Conservation (phyloP, 805 yeast species). For the Metschnikowia colocasiae region DNA sequence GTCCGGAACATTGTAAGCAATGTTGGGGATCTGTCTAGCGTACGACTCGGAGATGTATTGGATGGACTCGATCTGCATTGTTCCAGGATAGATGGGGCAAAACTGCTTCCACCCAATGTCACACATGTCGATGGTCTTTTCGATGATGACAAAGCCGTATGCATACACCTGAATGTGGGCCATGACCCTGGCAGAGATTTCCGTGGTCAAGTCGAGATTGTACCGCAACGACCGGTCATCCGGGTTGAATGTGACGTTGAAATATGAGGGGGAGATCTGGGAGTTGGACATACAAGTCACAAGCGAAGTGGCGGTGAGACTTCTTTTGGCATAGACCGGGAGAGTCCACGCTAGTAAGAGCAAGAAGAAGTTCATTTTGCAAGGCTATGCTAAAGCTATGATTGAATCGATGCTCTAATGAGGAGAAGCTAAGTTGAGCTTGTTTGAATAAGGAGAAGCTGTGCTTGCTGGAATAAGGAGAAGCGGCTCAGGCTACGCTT, state of each 20-base stretch:
- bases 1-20: slow-evolving; percentile 84
- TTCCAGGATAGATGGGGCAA: slow-evolving; percentile 84
- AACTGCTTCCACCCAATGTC: slow-evolving; percentile 73
- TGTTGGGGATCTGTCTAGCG: slow-evolving; percentile 66
- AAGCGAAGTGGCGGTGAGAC: slow-evolving; percentile 62
- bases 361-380: slow-evolving; percentile 9
- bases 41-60: slow-evolving; percentile 52
- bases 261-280: slow-evolving; percentile 65
- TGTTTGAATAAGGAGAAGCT: too few relatives aligned
- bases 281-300: slow-evolving; percentile 84
- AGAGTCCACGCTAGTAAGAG: slow-evolving; percentile 11
- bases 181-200: slow-evolving; percentile 57
- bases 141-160: slow-evolving; percentile 74
- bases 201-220: slow-evolving; percentile 65
- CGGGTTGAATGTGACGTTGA: slow-evolving; percentile 74
- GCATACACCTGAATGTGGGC: slow-evolving; percentile 79
- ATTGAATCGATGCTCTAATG: too few relatives aligned
- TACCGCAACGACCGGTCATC: slow-evolving; percentile 64
- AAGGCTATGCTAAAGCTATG: too few relatives aligned
- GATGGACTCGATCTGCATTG: slow-evolving; percentile 69
- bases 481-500: too few relatives aligned
- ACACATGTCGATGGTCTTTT: slow-evolving; percentile 61
- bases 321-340: slow-evolving; percentile 22
- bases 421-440: too few relatives aligned
- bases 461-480: too few relatives aligned